These are phyloP conservation scores for Trichoderma sp. DNA, from an alignment of 2,329 filamentous ascomycete genomes.

Conservation along the genomic window DNA sequence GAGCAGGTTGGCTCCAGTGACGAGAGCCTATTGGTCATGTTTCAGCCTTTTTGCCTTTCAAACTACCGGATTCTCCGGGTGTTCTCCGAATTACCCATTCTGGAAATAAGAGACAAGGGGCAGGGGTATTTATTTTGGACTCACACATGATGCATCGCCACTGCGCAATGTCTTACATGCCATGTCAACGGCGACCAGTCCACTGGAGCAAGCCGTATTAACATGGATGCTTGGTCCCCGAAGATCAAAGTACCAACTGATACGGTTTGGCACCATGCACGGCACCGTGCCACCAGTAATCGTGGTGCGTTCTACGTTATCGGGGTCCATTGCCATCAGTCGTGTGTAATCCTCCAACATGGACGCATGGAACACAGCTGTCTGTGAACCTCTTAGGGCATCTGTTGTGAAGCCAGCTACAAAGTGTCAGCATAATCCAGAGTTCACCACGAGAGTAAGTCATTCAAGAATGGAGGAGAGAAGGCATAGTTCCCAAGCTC, in stretches of 20 bases:
- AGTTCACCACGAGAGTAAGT: too few species aligned
- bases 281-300: slow-evolving; percentile 41
- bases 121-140: neutral
- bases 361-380: slow-evolving; percentile 38
- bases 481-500: too few species aligned
- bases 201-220: slow-evolving; percentile 51
- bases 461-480: too few species aligned
- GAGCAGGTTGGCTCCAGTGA: slow-evolving; percentile 25
- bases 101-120: neutral
- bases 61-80: too few species aligned
- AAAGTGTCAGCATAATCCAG: too few species aligned
- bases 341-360: slow-evolving; percentile 39
- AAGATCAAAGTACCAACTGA: slow-evolving; percentile 49
- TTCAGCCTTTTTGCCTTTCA: too few species aligned
- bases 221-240: slow-evolving; percentile 47
- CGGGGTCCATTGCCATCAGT: slow-evolving; percentile 33
- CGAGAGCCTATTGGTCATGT: slow-evolving; percentile 21
- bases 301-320: slow-evolving; percentile 33
- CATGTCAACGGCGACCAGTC: slow-evolving; percentile 44
- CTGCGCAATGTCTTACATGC: slow-evolving; percentile 32
- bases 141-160: slow-evolving; percentile 35
- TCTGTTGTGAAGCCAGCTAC: slow-evolving; percentile 35
- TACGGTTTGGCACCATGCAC: slow-evolving; percentile 43
- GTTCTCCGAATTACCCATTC: neutral
- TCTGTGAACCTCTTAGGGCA: slow-evolving; percentile 30